Evolutionary conservation across 495 filamentous ascomycete genomes (phyloP), one percentile per base, ranked within the genome.

Genomic region (Penicillium chermesinum): DNA sequence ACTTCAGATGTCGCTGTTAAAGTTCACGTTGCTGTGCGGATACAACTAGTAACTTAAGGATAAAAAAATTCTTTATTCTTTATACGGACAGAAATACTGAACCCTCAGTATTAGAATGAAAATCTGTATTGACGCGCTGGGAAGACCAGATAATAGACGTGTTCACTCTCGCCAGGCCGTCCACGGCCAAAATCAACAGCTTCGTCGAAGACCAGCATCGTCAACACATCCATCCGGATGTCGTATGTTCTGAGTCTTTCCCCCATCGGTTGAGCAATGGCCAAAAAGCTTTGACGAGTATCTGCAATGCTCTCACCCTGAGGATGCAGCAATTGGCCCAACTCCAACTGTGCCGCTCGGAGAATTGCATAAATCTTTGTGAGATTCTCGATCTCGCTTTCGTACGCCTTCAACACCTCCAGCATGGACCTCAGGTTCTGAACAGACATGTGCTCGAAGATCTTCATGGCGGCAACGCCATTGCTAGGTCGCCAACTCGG

Each of bases 401-500:
- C 46, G 42, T 60, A 60, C 7, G 45, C 53, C 19, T 52, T 41
- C 39, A 63, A 22, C 20, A 57, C 46, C 1, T 60, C 47, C 7
- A 60, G 15, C 9, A 63, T 48, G 4, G 57, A 48, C 21, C 52
- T 32, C 6, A 63, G 54, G n/a, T 49, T 55, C n/a, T 40, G 49
- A 21, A 58, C 10, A 2, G 49, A 54, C 8, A 59, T 30, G 8
- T 38, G 36, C 7, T 45, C 49, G 33, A 45, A 62, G 7, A 62
- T 40, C 16, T 53, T 55, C 15, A 62, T n/a, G 0, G 38, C 33
- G 10, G 50, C 49, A 14, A 60, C 38, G n/a, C 50, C 59, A 16
- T 51, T 54, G 33, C 41, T 47, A 5, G 8, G 4, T 30, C 25
- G 25, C n/a, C n/a, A n/a, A 30, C 5, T 30, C 2, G 10, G 17